Base-by-base conservation (phyloP, 148 eudicot genomes). In the Limonium bicolor region DNA sequence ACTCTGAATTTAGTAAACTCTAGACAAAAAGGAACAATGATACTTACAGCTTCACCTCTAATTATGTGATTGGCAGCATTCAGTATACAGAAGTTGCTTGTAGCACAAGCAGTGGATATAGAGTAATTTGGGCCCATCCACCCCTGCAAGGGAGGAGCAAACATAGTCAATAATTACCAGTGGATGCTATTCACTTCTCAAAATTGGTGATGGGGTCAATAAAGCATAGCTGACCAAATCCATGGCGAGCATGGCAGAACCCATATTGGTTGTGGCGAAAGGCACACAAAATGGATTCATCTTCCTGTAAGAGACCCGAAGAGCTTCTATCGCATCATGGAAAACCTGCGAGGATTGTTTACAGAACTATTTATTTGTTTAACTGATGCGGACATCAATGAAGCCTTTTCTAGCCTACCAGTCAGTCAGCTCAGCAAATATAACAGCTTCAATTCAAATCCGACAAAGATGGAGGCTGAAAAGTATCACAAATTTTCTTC, bases 91-190 rank as follows among this genome's bases (percentile, higher is more conserved):
- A 79, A 80, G 72, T 88, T 88, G 74, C 96, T 80, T 14, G 96
- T 88, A 19, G 96, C 96, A 83, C 96, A 88, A 53, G 96, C 96
- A 54, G 92, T 83, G 26, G 96, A 83, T 50, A 88, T 82, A 16
- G 94, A 87, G 62, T 87, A 87, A 59, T 74, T 87, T 46, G 96
- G 96, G 27, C 94, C 96, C 96, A 83, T 83, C 97, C 97, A 88
- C 36, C 94, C 94, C 96, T 87, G 72, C 29, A 61, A 29, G 57
- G 48, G 33, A n/a, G 30, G 10, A 22, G 41, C n/a, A n/a, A n/a
- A n/a, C n/a, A n/a, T n/a, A n/a, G n/a, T n/a, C n/a, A n/a, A n/a
- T n/a, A n/a, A n/a, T n/a, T n/a, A n/a, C n/a, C n/a, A n/a, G n/a
- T n/a, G n/a, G n/a, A n/a, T n/a, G n/a, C n/a, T 4, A 11, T 34